Evolutionary conservation across 2,329 filamentous ascomycete species (phyloP).

Genomic region (Hortaea werneckii): DNA sequence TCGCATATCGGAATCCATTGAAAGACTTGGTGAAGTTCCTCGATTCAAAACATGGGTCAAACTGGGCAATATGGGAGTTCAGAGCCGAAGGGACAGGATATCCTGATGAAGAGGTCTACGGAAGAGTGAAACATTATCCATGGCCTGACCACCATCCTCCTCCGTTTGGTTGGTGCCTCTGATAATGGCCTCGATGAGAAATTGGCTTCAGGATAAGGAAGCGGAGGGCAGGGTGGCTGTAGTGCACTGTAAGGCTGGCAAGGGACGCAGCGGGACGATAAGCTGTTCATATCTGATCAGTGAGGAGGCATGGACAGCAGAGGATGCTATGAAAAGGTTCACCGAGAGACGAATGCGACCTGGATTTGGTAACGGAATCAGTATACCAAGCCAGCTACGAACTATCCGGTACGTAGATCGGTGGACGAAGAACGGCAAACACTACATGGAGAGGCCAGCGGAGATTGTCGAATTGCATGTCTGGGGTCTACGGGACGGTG

Average conservation of each 20-base stretch:
- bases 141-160: conserved; percentile 97
- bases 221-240: conserved; percentile 59
- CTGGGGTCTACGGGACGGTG: conserved; percentile 78
- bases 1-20: conserved; percentile 87
- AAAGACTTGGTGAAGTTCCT: conserved; percentile 80
- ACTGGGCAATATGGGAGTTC: conserved; percentile 98
- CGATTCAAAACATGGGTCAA: conserved; percentile 66
- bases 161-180: conserved; percentile 81
- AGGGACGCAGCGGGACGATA: conserved; percentile 82
- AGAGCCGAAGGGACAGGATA: conserved; percentile 94
- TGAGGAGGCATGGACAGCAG: conserved; percentile 62
- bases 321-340: conserved; percentile 55
- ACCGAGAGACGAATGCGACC: conserved; percentile 83
- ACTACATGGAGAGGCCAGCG: conserved; percentile 68
- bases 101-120: conserved; percentile 78
- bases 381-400: conserved; percentile 82
- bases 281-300: conserved; percentile 84
- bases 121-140: conserved; percentile 78
- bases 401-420: conserved; percentile 83
- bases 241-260: conserved; percentile 95
- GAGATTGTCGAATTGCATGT: conserved; percentile 84
- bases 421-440: conserved; percentile 67
- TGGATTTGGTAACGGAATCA: conserved; percentile 79
- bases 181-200: conserved; percentile 85
- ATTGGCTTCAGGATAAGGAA: conserved; percentile 60